Evolutionary conservation across 306 rosid species (phyloP), one percentile per base, ranked within the genome.

Genomic region (Quillaja saponaria): DNA sequence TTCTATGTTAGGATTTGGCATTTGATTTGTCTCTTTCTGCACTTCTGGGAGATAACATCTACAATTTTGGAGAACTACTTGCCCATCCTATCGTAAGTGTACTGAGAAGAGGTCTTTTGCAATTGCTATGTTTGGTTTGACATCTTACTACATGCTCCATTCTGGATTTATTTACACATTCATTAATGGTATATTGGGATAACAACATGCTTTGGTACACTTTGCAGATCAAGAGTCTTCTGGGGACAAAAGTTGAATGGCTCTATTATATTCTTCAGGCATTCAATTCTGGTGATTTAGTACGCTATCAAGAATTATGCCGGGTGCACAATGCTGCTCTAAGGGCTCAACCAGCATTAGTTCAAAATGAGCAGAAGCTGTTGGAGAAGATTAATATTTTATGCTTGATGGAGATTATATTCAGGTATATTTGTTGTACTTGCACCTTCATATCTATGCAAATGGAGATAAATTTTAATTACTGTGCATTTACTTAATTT

Each of bases 21-120:
- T 94, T 90, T 79, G 99, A 94, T 79, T 73, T 94, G 59, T 94
- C 97, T 48, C 99, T 94, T 49, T 87, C 99, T 72, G 99, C 99
- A 5, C 87, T 94, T 13, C 76, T 90, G 64, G 99, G 99, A 69
- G 99, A 94, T 57, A 94, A 94, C 75, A 90, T 94, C 71, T 90
- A 94, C 91, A 94, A 94, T 80, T 94, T 94, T 41, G 99, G 99
- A 60, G 99, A 94, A 76, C 81, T 94, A 58, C 97, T 94, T 55
- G 99, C 96, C 46, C 99, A 94, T 73, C 99, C 99, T 58, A 83
- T 94, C 11, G 99, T 94, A 79, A 85, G 99, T 75, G 64, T 42
- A 51, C 55, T 13, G 50, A 48, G 33, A 10, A 39, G 48, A 25
- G 31, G 13, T 15, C 1, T 45, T 63, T 50, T 49, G 40, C 9